These are phyloP conservation scores for Abrus precatorius DNA, from an alignment of 306 rosid species.

Conservation along the genomic window DNA sequence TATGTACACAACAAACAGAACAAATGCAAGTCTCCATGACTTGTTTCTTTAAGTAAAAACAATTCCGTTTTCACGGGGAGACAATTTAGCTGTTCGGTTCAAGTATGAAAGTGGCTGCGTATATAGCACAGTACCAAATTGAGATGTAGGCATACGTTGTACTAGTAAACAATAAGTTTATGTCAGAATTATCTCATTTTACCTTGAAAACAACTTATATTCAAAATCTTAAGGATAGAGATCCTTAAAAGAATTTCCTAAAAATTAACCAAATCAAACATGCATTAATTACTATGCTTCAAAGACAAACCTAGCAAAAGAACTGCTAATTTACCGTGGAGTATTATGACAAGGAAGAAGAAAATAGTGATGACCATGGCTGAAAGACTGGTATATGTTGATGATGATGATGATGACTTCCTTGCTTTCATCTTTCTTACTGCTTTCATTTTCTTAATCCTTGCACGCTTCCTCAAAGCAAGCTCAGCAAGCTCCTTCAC, in stretches of 20 bases:
- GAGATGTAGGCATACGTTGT: neutral
- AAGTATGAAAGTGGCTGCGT: slow-evolving; percentile 9
- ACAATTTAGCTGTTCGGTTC: slow-evolving; percentile 15
- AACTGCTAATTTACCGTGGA: slow-evolving; percentile 63
- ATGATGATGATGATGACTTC: slow-evolving; percentile 55
- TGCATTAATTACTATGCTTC: neutral
- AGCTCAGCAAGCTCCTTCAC: slow-evolving; percentile 71
- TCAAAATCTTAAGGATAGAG: neutral
- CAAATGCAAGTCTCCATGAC: slow-evolving; percentile 31
- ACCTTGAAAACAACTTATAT: neutral
- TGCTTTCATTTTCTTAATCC: slow-evolving; percentile 66
- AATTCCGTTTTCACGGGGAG: slow-evolving; percentile 1
- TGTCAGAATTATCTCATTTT: neutral
- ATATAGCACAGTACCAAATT: neutral
- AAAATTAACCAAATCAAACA: slow-evolving; percentile 8
- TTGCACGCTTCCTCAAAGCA: slow-evolving; percentile 74
- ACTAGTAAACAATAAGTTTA: slow-evolving; percentile 21
- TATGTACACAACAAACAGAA: neutral
- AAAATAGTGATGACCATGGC: slow-evolving; percentile 70
- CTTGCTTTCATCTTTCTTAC: slow-evolving; percentile 64
- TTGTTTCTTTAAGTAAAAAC: neutral
- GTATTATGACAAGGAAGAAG: slow-evolving; percentile 63
- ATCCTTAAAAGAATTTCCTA: neutral
- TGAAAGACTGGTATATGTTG: slow-evolving; percentile 54
- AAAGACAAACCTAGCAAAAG: slow-evolving; percentile 23